phyloP scores from a whole-genome alignment of 192 early-diverging fungal species.

The Coemansia sp. region DNA sequence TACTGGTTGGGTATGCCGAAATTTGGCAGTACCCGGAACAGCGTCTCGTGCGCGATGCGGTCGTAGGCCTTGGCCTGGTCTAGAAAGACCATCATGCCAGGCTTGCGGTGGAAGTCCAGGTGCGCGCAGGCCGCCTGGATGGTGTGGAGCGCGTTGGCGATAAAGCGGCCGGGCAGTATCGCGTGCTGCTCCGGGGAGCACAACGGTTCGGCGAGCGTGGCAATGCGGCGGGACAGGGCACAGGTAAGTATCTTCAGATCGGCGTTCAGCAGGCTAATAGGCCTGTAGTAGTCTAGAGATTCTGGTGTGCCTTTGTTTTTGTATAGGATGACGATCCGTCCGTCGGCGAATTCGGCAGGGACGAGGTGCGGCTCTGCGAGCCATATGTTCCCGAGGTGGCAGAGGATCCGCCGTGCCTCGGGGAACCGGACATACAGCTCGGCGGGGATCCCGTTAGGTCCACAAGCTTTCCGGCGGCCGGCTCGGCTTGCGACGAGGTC shows the following conservation, averaged over 20 bases:
- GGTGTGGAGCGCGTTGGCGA: constrained; percentile 11
- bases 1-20: constrained; percentile 6
- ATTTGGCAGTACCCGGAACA: constrained; percentile 16
- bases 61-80: constrained; percentile 20
- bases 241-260: constrained; percentile 14
- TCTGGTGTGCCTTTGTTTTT: constrained; percentile 12
- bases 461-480: too few species aligned
- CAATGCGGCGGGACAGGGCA: background rate
- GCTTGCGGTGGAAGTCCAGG: background rate
- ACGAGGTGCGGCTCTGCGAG: constrained; percentile 1
- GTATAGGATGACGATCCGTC: constrained; percentile 1
- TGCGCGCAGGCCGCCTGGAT: constrained; percentile 9
- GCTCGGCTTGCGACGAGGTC: too few species aligned
- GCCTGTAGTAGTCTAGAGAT: constrained; percentile 17
- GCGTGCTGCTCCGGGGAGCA: constrained; percentile 16
- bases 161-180: constrained; percentile 11
- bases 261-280: constrained; percentile 10
- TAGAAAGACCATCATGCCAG: constrained; percentile 15
- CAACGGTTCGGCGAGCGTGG: background rate
- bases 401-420: too few species aligned
- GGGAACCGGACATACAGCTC: too few species aligned
- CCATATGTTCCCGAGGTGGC: background rate
- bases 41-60: constrained; percentile 9
- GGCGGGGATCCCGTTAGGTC: too few species aligned
- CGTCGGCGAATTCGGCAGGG: constrained; percentile 6